Conservation (phyloP, 768 basidiomycete genomes). For the Hygrophoropsis aurantiaca region DNA sequence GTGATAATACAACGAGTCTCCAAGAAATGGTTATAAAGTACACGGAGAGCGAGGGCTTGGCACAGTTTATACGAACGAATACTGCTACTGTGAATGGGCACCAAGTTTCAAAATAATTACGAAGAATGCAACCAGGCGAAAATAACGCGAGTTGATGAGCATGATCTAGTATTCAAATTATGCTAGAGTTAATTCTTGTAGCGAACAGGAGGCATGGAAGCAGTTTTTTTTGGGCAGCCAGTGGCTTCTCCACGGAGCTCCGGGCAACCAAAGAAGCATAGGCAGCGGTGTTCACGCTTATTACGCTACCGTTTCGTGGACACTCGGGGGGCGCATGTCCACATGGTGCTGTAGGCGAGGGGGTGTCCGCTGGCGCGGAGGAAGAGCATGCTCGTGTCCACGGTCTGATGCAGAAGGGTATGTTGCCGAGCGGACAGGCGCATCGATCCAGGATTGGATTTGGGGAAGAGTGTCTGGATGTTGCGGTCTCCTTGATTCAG, state of each 20-base stretch:
- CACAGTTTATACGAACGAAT: conserved; percentile 23
- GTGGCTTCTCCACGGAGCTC: conserved; percentile 14
- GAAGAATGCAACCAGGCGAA: conserved; percentile 12
- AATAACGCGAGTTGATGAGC: neutral
- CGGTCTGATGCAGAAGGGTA: conserved; percentile 30
- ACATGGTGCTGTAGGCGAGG: conserved; percentile 33
- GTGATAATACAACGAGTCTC: conserved; percentile 28
- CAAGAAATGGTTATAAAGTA: conserved; percentile 31
- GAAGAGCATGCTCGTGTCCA: conserved; percentile 26
- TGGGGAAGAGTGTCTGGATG: conserved; percentile 43
- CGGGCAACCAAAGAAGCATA: conserved; percentile 10
- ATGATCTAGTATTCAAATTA: conserved; percentile 17
- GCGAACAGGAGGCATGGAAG: conserved; percentile 10
- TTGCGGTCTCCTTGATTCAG: conserved; percentile 32
- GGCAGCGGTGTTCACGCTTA: conserved; percentile 2
- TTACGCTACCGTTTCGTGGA: conserved; percentile 32
- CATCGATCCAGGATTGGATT: conserved; percentile 48
- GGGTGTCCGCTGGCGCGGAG: conserved; percentile 32
- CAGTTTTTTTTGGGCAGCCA: conserved; percentile 2
- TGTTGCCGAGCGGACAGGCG: conserved; percentile 25
- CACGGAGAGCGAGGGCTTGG: conserved; percentile 14
- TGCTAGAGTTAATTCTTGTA: conserved; percentile 18
- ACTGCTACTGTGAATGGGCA: conserved; percentile 13
- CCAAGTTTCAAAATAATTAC: conserved; percentile 16
- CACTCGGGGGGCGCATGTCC: conserved; percentile 27